Evolutionary conservation across 1,284 basidiomycete genomes (phyloP), one percentile per base, ranked within the genome.

Genomic region (Crepidotus sp.): DNA sequence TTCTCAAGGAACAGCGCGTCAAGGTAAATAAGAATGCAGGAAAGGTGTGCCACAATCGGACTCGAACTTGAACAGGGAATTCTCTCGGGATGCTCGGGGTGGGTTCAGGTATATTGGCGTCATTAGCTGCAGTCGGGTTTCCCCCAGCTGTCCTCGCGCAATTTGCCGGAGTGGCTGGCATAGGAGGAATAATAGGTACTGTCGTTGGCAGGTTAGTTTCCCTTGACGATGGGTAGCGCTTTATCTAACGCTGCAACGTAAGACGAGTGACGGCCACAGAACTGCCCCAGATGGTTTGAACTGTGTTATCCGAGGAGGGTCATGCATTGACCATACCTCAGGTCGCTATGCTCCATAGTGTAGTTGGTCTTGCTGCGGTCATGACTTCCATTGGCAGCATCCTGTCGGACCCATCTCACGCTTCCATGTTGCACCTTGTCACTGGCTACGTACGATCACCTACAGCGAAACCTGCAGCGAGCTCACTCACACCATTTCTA

Each of bases 341-440:
- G 51, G 52, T 55, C 9, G 54, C 54, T 13, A 53, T 53, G 51
- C 51, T 54, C 14, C 53, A 54, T 22, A 50, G 47, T 19, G 52
- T 17, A 14, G 87, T 91, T 36, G 87, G 87, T 62, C 72, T 91
- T 15, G 87, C 87, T 1, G 87, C 87, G 1, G 86, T 91, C 22
- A 67, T 91, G 57, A 91, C 88, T 10, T 85, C 80, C 40, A 81
- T 89, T 24, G 87, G 68, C 6, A 86, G 83, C 56, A 86, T 91
- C 6, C 64, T 91, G 17, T 73, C 76, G 9, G 77, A 85, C 50
- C 66, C 74, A 19, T 67, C 70, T 9, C 80, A 85, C 57, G 64
- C 79, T 14, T 74, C 80, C 2, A 80, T 70, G 2, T 66, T 91
- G 24, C 87, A 90, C 57, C 69, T 85, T 42, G 76, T 86, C 18